phyloP scores from a whole-genome alignment of 2,329 filamentous ascomycete genomes.

The Aspergillus felis region DNA sequence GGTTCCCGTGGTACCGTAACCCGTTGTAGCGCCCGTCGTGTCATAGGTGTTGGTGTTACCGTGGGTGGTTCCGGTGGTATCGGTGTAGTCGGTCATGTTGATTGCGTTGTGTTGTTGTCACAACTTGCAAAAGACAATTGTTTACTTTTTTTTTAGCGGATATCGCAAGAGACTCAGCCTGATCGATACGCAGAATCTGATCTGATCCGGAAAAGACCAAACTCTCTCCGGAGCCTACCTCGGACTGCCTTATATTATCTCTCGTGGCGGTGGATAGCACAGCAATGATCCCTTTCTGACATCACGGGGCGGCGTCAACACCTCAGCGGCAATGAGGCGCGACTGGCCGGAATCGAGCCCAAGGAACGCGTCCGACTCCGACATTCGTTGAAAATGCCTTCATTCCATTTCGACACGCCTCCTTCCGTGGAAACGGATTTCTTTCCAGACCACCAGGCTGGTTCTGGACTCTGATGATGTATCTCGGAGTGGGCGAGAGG shows the following conservation, averaged over 20 bases:
- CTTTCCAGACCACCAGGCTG: not conserved
- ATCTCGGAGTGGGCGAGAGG: not conserved
- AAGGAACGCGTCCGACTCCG: not conserved
- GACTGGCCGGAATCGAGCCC: conserved; percentile 1
- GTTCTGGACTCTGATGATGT: not conserved
- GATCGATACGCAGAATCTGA: not conserved
- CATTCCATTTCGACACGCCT: not conserved
- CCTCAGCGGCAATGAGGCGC: not conserved
- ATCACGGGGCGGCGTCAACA: conserved; percentile 9
- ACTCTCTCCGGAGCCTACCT: not conserved
- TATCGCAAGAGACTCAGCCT: not conserved
- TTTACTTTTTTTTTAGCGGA: not conserved
- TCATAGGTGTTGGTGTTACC: not conserved
- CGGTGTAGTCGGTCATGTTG: conserved; percentile 6
- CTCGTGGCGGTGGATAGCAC: conserved; percentile 13
- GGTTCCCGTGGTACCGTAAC: conserved; percentile 11
- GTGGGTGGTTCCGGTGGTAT: conserved; percentile 6
- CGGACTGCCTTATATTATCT: conserved; percentile 11
- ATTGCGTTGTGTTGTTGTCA: not conserved
- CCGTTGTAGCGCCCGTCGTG: conserved; percentile 2
- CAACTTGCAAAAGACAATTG: not conserved
- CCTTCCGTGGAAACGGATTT: not conserved
- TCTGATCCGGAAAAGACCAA: not conserved
- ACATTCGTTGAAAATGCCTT: not conserved
- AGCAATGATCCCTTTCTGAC: conserved; percentile 15